Base-by-base conservation (phyloP, 768 basidiomycete genomes). In the Pulveroboletus frians region DNA sequence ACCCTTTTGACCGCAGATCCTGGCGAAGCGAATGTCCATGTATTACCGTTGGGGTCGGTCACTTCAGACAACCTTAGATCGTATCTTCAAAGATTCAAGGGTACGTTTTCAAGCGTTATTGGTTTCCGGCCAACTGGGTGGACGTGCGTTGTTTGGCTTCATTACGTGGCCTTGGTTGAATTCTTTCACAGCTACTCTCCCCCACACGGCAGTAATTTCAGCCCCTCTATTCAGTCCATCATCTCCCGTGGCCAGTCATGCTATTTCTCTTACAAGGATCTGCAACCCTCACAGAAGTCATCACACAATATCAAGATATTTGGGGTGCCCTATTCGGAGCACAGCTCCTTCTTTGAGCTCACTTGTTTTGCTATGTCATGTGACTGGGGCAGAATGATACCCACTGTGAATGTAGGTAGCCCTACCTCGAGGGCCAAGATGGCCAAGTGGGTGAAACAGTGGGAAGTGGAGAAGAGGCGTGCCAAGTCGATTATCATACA, bases 91-190 rank as follows among this genome's bases (percentile, higher is more conserved):
- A 80, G 80, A 6, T 91, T 84, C 61, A 80, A 85, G 46, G 81
- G 81, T 5, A 74, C 71, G 11, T 98, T 85, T 62, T 77, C 75
- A 41, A 82, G 78, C 46, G 79, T 81, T 1, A 74, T 96, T 11
- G 94, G 86, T 0, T 88, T 98, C 56, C 72, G 94, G 49, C 96
- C 96, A 0, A 98, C 96, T 0, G 96, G 96, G 31, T 98, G 95
- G 95, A 89, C 91, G 82, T 96, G 51, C 63, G 89, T 78, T 35
- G 10, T 37, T 39, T 9, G 21, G 4, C 6, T 3, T 7, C 4
- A 2, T 21, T 31, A 6, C 4, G 27, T 38, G 21, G 3, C 15
- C 30, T 43, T 40, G 17, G 27, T 39, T 57, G 40, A 64, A 27
- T 21, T 9, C 11, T 37, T 26, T 15, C 48, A 40, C 32, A 90